Evolutionary conservation across 192 early-diverging fungal genomes (phyloP).

Genomic region (Backusella tuberculispora): DNA sequence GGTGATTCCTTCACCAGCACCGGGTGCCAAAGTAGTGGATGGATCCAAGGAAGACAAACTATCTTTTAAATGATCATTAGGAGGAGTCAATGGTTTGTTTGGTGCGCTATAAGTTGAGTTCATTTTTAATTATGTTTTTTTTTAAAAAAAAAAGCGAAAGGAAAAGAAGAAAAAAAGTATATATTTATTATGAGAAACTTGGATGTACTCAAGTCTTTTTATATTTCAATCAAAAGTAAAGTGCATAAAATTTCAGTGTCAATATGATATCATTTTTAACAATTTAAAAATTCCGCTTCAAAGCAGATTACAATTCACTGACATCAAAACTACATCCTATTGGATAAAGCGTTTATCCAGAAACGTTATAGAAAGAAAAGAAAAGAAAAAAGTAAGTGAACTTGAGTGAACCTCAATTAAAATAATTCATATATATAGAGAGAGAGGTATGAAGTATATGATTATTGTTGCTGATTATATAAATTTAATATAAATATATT

Average conservation of each 20-base stretch:
- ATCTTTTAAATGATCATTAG: not conserved
- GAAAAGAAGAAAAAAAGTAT: not conserved
- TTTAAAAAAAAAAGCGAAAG: too few species aligned
- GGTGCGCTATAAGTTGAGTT: not conserved
- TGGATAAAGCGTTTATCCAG: not conserved
- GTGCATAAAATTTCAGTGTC: not conserved
- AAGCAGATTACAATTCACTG: too few species aligned
- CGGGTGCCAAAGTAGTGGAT: not conserved
- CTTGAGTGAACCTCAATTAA: too few species aligned
- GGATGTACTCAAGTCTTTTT: not conserved
- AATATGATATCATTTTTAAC: not conserved
- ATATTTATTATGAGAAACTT: not conserved
- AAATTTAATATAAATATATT: too few species aligned
- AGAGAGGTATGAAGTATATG: too few species aligned
- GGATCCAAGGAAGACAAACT: not conserved
- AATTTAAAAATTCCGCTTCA: not conserved
- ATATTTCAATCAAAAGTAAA: not conserved
- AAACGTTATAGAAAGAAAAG: too few species aligned
- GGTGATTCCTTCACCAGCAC: not conserved
- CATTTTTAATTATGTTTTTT: not conserved
- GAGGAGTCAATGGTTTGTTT: conserved; percentile 5
- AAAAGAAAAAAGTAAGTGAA: too few species aligned
- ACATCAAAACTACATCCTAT: not conserved
- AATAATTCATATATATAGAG: too few species aligned
- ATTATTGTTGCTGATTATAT: too few species aligned